A percentile compares a stretch with the other conserved stretches of the same genome.
Evolutionary conservation across 805 yeast genomes (phyloP).

Genomic region (Ogataea henricii): DNA sequence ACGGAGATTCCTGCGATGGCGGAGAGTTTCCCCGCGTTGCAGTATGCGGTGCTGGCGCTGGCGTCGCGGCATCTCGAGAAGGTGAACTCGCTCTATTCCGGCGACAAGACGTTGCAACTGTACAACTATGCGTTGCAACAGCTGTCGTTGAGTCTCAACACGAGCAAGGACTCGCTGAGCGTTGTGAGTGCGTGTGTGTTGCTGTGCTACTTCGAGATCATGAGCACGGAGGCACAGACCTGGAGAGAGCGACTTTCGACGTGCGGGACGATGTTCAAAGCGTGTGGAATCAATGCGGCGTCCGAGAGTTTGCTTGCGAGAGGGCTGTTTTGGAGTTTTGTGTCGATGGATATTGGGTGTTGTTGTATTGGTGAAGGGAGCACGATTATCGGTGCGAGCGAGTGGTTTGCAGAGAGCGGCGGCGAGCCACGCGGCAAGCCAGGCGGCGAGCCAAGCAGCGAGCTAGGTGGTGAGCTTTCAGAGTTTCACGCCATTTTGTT

Average conservation of each 20-base stretch:
- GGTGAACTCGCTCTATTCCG: conserved; percentile 19
- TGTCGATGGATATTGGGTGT: conserved; percentile 41
- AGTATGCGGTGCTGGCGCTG: conserved; percentile 31
- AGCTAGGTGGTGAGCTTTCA: conserved; percentile 1
- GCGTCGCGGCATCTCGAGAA: conserved; percentile 33
- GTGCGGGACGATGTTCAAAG: conserved; percentile 40
- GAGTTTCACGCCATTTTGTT: conserved; percentile 25
- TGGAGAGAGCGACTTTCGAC: conserved; percentile 45
- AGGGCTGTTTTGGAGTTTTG: conserved; percentile 47
- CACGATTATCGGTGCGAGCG: conserved; percentile 14
- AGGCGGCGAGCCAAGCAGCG: too few species aligned
- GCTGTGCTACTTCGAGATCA: conserved; percentile 44
- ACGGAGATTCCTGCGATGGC: conserved; percentile 40
- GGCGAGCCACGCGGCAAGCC: too few species aligned
- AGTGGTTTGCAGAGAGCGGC: conserved; percentile 16
- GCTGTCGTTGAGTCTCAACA: conserved; percentile 38
- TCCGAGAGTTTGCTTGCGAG: conserved; percentile 37
- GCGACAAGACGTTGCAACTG: conserved; percentile 31
- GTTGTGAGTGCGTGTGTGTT: conserved; percentile 42
- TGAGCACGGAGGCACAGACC: conserved; percentile 40
- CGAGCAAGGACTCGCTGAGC: conserved; percentile 30
- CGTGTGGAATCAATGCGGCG: conserved; percentile 41
- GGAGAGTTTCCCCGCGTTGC: conserved; percentile 33
- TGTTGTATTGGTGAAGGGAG: conserved; percentile 34
- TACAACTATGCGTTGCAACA: conserved; percentile 34